These are phyloP conservation scores for Exophiala calicioides DNA, from an alignment of 2,329 filamentous ascomycete genomes.

Conservation along the genomic window DNA sequence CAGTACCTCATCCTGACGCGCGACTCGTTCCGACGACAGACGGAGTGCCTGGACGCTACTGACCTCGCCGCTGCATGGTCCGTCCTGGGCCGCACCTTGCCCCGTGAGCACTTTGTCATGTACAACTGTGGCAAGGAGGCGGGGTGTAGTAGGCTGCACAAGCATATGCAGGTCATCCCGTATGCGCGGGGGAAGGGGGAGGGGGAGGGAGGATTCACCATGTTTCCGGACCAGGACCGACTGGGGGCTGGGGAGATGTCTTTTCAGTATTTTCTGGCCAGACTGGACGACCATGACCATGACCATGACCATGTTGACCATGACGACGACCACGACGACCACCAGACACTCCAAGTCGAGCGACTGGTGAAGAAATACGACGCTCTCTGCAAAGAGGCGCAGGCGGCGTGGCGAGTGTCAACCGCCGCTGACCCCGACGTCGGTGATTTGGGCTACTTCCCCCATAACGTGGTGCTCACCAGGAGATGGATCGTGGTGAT, in stretches of 20 bases:
- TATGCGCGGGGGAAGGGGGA: slow-evolving; percentile 25
- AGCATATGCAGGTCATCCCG: slow-evolving; percentile 47
- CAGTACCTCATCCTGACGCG: slow-evolving; percentile 41
- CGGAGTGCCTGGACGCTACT: slow-evolving; percentile 37
- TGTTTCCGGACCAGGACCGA: slow-evolving; percentile 8
- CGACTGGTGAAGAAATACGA: slow-evolving; percentile 2
- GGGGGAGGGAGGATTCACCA: neutral
- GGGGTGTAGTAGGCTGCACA: slow-evolving; percentile 46
- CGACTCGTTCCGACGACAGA: slow-evolving; percentile 40
- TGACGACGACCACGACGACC: neutral
- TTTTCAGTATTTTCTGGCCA: slow-evolving; percentile 6
- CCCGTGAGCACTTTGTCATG: slow-evolving; percentile 34
- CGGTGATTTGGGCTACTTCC: too few relatives aligned
- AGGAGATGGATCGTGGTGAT: slow-evolving; percentile 11
- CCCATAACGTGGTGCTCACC: slow-evolving; percentile 14
- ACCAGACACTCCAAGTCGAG: neutral
- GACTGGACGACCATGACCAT: too few relatives aligned
- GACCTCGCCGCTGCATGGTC: slow-evolving; percentile 42
- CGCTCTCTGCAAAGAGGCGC: neutral
- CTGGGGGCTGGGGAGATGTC: slow-evolving; percentile 1
- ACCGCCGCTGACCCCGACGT: neutral
- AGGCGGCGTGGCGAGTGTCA: slow-evolving; percentile 4
- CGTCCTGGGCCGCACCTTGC: slow-evolving; percentile 35
- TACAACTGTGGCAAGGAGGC: slow-evolving; percentile 49
- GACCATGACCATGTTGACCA: too few relatives aligned